Conservation (phyloP, 1,284 basidiomycete species). For the Cerrena zonata region DNA sequence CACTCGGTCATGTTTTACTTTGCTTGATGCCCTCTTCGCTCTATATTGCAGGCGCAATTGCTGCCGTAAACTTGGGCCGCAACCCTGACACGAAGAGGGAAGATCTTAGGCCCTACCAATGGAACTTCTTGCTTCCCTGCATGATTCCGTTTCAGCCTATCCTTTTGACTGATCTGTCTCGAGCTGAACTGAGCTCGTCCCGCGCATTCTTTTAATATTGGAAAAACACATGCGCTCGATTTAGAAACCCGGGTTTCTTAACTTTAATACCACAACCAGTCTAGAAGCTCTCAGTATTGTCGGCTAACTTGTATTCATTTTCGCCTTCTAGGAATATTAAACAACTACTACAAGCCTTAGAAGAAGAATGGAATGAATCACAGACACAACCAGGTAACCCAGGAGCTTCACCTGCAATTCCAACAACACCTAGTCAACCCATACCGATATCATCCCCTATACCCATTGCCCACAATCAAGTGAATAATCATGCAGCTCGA, state of each 20-base stretch:
- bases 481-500: slow-evolving; percentile 13
- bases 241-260: too few species aligned
- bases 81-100: background rate
- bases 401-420: background rate
- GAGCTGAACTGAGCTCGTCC: background rate
- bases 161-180: background rate
- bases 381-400: background rate
- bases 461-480: slow-evolving; percentile 8
- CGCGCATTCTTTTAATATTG: background rate
- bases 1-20: too few species aligned
- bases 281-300: too few species aligned
- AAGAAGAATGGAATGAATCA: slow-evolving; percentile 39
- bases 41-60: background rate
- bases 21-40: background rate
- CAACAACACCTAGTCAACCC: background rate
- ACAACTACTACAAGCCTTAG: slow-evolving; percentile 43
- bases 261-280: too few species aligned
- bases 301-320: background rate
- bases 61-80: background rate
- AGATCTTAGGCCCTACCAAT: background rate
- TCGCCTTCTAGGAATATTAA: slow-evolving; percentile 43
- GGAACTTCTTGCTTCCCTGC: background rate
- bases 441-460: slow-evolving; percentile 3
- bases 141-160: background rate
- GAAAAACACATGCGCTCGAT: too few species aligned